These are phyloP conservation scores for Tubosaeta brunneosetosa DNA, from an alignment of 768 basidiomycete species.

Conservation along the genomic window DNA sequence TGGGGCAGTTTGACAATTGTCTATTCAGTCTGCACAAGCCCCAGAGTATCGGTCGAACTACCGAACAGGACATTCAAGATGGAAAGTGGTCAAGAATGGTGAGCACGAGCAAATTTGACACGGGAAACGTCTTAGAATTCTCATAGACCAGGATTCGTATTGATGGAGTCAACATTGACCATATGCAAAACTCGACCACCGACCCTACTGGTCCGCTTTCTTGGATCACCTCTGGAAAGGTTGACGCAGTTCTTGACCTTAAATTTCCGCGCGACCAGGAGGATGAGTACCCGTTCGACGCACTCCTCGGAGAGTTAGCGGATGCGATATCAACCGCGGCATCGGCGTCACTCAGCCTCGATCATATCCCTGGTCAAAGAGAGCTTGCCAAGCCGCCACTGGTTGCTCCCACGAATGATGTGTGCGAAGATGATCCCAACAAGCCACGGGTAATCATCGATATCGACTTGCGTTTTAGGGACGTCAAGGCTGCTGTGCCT, in stretches of 20 bases:
- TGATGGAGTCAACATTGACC: constrained; percentile 95
- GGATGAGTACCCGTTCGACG: constrained; percentile 65
- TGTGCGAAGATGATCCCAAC: constrained; percentile 25
- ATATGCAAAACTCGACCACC: constrained; percentile 79
- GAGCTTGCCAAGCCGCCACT: constrained; percentile 84
- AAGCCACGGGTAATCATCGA: constrained; percentile 68
- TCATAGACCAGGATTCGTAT: constrained; percentile 88
- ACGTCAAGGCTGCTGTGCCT: constrained; percentile 92
- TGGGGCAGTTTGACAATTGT: constrained; percentile 97
- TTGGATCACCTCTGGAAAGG: constrained; percentile 96
- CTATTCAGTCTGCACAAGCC: constrained; percentile 94
- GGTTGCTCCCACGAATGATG: constrained; percentile 55
- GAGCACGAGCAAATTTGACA: constrained; percentile 18
- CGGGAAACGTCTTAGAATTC: background rate
- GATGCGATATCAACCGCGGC: constrained; percentile 73
- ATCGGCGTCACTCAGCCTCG: constrained; percentile 43
- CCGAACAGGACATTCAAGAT: constrained; percentile 78
- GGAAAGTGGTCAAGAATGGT: constrained; percentile 90
- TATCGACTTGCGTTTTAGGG: constrained; percentile 91
- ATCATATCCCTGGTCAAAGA: constrained; percentile 80
- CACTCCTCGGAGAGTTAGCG: constrained; percentile 83
- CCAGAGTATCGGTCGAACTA: constrained; percentile 90
- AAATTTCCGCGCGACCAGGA: constrained; percentile 88
- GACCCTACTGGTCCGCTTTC: constrained; percentile 80
- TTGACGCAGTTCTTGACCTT: constrained; percentile 96